Evolutionary conservation across 2,329 filamentous ascomycete genomes (phyloP), one percentile per base, ranked within the genome.

Genomic region (Calonectria pseudoturangicola): DNA sequence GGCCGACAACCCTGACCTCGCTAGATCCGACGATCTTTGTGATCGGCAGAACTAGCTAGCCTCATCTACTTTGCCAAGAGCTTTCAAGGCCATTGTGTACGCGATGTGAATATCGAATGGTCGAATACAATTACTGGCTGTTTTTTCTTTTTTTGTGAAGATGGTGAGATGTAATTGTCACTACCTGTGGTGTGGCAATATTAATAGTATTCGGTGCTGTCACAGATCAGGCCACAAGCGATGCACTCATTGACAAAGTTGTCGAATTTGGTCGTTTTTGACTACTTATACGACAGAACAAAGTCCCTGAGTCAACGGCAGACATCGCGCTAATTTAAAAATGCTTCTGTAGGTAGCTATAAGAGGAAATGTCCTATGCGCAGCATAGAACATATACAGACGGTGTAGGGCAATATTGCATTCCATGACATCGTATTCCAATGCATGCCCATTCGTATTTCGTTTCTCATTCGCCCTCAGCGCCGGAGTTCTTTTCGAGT

Each of bases 401-500:
- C 33, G 33, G 10, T 7, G 3, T 18, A 45, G 5, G 7, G 9
- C 21, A 50, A 50, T 27, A 13, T 4, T 41, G 16, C 10, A 60
- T 60, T 9, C 12, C 25, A 25, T 13, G 6, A 13, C 12, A 58
- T 4, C 13, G 1, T 12, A 13, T n/a, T 21, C n/a, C 13, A 4
- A 15, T 16, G 12, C 12, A 27, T 13, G 13, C 8, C 16, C 13
- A 4, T 18, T 48, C 13, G 12, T 3, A 41, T 41, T 13, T 30
- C 15, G 3, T 13, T 15, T 39, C 2, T 58, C n/a, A 25, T 7
- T 25, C 4, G 12, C 15, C 21, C 8, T 63, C 15, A 41, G 16
- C 41, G 18, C 27, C 47, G 51, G 5, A 67, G 21, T 5, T 67
- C 54, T 15, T 74, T 33, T 1, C 68, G 68, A n/a, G 66, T 21